These are phyloP conservation scores for Funneliformis mosseae DNA, from an alignment of 192 early-diverging fungal species.

Conservation along the genomic window DNA sequence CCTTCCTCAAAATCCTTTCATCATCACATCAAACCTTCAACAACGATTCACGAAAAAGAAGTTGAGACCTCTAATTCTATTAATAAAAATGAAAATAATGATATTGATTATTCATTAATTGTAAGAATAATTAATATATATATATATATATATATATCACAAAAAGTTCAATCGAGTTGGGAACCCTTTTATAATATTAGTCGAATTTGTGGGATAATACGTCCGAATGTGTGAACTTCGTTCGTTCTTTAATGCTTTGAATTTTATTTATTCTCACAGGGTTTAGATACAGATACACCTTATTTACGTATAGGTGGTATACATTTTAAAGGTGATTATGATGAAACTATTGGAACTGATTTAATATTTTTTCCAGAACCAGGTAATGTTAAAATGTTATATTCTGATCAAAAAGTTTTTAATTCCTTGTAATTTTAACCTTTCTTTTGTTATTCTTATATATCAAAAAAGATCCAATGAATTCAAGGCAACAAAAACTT, in stretches of 20 bases:
- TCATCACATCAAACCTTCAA: not conserved
- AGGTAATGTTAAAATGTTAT: not conserved
- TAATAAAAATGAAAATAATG: not conserved
- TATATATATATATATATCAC: too few relatives aligned
- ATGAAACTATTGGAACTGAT: slow-evolving; percentile 23
- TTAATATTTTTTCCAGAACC: slow-evolving; percentile 1
- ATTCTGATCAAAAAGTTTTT: not conserved
- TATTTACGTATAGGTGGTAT: slow-evolving; percentile 13
- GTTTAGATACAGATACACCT: slow-evolving; percentile 1
- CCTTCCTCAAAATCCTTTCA: not conserved
- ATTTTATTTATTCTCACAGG: not conserved
- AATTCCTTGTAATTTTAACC: not conserved
- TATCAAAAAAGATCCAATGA: slow-evolving; percentile 3
- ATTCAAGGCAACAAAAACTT: slow-evolving; percentile 1
- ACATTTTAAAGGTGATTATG: slow-evolving; percentile 19
- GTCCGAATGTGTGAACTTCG: too few relatives aligned
- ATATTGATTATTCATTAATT: slow-evolving; percentile 12
- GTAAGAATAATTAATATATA: not conserved
- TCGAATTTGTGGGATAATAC: too few relatives aligned
- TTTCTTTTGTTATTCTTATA: not conserved
- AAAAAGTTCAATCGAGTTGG: too few relatives aligned
- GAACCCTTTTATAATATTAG: too few relatives aligned
- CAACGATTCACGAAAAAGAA: not conserved
- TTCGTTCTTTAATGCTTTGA: not conserved
- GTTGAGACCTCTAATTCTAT: not conserved